phyloP scores from a whole-genome alignment of 176 grass and related monocot species.

The Aechmea fasciata region DNA sequence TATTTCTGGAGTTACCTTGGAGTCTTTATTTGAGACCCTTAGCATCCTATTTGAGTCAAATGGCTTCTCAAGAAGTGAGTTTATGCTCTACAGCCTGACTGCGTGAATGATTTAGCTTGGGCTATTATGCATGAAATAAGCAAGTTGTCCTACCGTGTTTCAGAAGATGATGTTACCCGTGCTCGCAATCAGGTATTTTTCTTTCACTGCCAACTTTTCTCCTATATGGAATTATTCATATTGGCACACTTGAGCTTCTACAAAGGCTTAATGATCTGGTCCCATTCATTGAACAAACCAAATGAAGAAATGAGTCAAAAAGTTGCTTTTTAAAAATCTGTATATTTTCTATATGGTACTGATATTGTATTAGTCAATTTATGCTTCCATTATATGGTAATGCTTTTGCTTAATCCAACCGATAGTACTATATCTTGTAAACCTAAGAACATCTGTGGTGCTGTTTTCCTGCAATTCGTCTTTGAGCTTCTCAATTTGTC shows the following conservation, averaged over 20 bases:
- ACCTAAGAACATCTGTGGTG: neutral
- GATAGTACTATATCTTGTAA: neutral
- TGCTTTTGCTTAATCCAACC: neutral
- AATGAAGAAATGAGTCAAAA: neutral
- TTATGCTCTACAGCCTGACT: conserved; percentile 56
- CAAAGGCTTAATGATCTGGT: neutral
- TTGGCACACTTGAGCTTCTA: neutral
- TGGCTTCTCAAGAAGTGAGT: too few relatives aligned
- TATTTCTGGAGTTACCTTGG: neutral
- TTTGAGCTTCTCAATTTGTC: conserved; percentile 5
- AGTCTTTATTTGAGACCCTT: neutral
- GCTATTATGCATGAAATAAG: conserved; percentile 96
- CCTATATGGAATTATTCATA: neutral
- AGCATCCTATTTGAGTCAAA: too few relatives aligned
- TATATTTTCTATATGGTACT: neutral
- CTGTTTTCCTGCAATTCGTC: neutral
- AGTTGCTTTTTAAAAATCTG: neutral
- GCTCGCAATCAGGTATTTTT: conserved; percentile 87
- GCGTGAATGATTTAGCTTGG: conserved; percentile 90
- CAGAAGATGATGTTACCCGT: conserved; percentile 93
- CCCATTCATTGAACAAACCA: neutral
- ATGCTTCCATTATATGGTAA: neutral
- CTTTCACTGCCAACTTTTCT: neutral
- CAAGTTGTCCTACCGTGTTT: conserved; percentile 88
- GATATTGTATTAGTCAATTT: neutral